Percentiles rank a stretch among this genome's conserved stretches.
Evolutionary conservation across 2,329 filamentous ascomycete genomes (phyloP).

Genomic region (Hypomyces rosellus): DNA sequence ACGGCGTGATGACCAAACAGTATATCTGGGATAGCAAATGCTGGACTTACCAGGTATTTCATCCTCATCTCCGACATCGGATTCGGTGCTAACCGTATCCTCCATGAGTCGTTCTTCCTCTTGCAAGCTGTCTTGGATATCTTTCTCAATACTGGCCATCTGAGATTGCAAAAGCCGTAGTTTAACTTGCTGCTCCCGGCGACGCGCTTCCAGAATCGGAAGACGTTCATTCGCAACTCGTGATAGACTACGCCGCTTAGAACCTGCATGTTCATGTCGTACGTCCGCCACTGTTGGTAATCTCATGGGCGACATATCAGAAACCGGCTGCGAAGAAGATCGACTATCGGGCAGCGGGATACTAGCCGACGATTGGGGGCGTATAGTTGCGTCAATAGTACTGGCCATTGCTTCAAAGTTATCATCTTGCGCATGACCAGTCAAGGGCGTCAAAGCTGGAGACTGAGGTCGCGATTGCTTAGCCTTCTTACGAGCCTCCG

Average conservation of each 20-base stretch:
- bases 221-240: constrained; percentile 31
- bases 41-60: constrained; percentile 11
- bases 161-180: constrained; percentile 41
- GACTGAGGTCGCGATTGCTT: constrained; percentile 29
- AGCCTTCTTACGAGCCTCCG: constrained; percentile 48
- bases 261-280: constrained; percentile 9
- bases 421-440: constrained; percentile 20
- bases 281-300: constrained; percentile 13
- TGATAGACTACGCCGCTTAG: constrained; percentile 22
- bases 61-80: constrained; percentile 13
- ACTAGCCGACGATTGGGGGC: not conserved
- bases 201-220: constrained; percentile 29
- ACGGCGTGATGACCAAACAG: not conserved
- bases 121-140: constrained; percentile 34
- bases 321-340: constrained; percentile 8
- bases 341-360: not conserved
- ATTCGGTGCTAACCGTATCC: constrained; percentile 18
- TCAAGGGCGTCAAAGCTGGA: constrained; percentile 21
- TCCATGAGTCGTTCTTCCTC: constrained; percentile 28
- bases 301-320: constrained; percentile 5
- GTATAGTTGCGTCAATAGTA: not conserved
- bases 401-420: constrained; percentile 16
- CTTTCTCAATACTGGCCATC: constrained; percentile 41
- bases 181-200: constrained; percentile 37
- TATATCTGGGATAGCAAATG: not conserved